Conservation (phyloP, 176 grass and related monocot genomes). For the Bromus sterilis region DNA sequence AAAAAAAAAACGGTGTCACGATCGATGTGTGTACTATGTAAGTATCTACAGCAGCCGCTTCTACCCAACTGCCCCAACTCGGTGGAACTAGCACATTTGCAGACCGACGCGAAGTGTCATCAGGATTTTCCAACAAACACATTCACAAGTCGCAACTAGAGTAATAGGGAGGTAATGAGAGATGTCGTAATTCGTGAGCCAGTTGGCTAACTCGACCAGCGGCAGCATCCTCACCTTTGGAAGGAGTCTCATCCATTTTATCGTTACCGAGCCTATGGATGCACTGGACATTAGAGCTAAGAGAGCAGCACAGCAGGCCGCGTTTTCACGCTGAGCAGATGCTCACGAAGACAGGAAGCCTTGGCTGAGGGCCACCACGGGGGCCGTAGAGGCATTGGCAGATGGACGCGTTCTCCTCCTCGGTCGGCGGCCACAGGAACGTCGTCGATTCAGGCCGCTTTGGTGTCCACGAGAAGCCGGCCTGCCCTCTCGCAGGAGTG, state of each 20-base stretch:
- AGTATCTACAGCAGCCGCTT: background rate
- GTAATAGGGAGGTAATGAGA: background rate
- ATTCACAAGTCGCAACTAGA: background rate
- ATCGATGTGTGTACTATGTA: too few relatives aligned
- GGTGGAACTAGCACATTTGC: background rate
- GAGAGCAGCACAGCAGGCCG: too few relatives aligned
- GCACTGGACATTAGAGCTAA: background rate
- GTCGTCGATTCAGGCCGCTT: background rate
- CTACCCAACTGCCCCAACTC: background rate
- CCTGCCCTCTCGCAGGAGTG: background rate
- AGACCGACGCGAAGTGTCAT: background rate
- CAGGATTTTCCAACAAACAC: background rate
- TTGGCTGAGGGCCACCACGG: background rate
- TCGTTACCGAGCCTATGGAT: background rate
- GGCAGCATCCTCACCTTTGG: background rate
- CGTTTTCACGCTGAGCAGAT: conserved; percentile 16
- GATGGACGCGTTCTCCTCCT: background rate
- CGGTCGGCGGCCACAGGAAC: conserved; percentile 16
- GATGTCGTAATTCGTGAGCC: background rate
- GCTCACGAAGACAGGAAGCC: conserved; percentile 22
- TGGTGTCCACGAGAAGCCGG: background rate
- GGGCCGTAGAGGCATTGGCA: background rate
- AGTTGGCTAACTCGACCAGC: background rate
- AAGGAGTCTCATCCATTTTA: background rate
- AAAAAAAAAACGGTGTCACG: too few relatives aligned